These are phyloP conservation scores for Neovahlkampfia damariscottae DNA, from an alignment of 78 protist species.

Conservation along the genomic window DNA sequence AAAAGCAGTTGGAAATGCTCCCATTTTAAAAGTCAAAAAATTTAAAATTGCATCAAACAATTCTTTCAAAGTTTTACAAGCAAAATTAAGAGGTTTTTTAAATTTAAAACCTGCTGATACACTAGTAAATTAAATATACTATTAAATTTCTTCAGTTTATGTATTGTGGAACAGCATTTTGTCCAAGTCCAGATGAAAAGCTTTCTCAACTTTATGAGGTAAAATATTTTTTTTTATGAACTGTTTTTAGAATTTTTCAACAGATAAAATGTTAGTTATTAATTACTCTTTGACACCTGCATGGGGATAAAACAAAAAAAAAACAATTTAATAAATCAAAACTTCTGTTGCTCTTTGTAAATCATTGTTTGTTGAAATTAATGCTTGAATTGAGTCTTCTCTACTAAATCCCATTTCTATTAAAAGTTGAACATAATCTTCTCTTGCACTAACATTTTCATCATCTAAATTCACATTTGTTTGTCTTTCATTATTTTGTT, in stretches of 20 bases:
- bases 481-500: neutral
- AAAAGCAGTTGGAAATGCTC: too few species aligned
- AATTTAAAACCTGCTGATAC: too few species aligned
- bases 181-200: neutral
- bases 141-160: neutral
- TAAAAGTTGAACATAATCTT: neutral
- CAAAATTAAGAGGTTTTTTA: too few species aligned
- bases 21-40: too few species aligned
- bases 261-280: slow-evolving; percentile 1
- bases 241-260: neutral
- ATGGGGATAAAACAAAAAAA: neutral
- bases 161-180: neutral
- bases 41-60: too few species aligned
- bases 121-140: too few species aligned
- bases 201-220: neutral
- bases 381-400: neutral
- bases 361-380: neutral
- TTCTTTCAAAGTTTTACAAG: too few species aligned
- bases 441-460: too few species aligned
- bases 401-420: neutral
- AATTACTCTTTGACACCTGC: neutral
- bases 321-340: neutral
- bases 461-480: neutral
- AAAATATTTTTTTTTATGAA: neutral
- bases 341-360: neutral